Evolutionary conservation across 2,329 filamentous ascomycete species (phyloP).

Genomic region (Capronia americana): DNA sequence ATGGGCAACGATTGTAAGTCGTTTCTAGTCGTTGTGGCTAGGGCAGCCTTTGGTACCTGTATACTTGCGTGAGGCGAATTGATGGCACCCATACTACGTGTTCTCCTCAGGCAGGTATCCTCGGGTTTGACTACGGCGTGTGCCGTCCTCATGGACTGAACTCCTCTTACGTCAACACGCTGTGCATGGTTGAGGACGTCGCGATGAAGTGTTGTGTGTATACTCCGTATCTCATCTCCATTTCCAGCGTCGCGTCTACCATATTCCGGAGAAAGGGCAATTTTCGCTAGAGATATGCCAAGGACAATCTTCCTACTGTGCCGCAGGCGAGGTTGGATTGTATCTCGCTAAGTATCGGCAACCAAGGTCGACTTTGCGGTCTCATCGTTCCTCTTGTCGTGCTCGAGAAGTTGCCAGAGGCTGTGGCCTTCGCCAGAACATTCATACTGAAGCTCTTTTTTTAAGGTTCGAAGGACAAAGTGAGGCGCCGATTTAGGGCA

Average conservation of each 20-base stretch:
- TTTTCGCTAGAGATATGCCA: neutral
- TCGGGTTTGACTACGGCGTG: neutral
- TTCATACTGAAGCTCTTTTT: neutral
- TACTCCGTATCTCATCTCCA: neutral
- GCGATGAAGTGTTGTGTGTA: neutral
- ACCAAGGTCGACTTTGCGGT: neutral
- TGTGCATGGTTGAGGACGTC: neutral
- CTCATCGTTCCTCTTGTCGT: neutral
- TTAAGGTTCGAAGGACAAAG: neutral
- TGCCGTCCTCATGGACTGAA: neutral
- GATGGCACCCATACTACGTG: neutral
- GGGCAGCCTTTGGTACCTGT: neutral
- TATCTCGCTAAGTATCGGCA: neutral
- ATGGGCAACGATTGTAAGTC: neutral
- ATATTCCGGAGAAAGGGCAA: neutral
- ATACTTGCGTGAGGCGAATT: neutral
- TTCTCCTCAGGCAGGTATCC: neutral
- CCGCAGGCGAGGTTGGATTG: neutral
- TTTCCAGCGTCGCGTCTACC: too few species aligned
- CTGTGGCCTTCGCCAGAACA: neutral
- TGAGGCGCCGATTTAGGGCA: constrained; percentile 4
- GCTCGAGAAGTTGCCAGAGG: neutral
- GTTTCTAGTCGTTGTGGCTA: neutral
- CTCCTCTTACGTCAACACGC: neutral
- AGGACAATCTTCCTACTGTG: neutral